phyloP scores from a whole-genome alignment of 768 basidiomycete species.

The Tricholoma sp. region DNA sequence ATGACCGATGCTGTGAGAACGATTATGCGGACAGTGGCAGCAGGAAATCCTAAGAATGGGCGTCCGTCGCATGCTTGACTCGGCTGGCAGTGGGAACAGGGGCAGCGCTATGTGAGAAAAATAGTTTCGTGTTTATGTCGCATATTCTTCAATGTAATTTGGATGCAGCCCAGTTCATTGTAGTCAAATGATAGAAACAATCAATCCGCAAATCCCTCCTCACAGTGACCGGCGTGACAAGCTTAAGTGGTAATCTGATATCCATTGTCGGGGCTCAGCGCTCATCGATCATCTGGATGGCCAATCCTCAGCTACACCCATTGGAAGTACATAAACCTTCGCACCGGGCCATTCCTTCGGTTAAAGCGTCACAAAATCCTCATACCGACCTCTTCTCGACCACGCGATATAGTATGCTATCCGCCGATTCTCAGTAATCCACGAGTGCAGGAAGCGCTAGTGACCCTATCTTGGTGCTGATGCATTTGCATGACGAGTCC shows the following conservation, averaged over 20 bases:
- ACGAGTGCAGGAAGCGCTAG: constrained; percentile 29
- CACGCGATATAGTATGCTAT: constrained; percentile 23
- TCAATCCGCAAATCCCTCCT: too few species aligned
- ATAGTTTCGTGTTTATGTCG: not conserved
- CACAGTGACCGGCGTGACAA: too few species aligned
- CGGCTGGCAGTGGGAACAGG: constrained; percentile 46
- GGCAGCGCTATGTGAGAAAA: constrained; percentile 69
- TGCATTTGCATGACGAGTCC: too few species aligned
- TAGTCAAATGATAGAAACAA: too few species aligned
- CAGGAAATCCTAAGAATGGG: constrained; percentile 69
- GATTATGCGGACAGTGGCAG: constrained; percentile 42
- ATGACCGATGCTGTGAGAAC: constrained; percentile 60
- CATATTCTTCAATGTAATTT: not conserved
- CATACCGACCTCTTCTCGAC: constrained; percentile 53
- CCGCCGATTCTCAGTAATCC: constrained; percentile 44
- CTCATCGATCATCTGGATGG: constrained; percentile 6
- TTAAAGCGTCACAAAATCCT: too few species aligned
- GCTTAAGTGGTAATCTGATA: too few species aligned
- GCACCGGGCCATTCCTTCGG: constrained; percentile 18
- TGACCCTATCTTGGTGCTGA: too few species aligned
- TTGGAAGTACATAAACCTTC: constrained; percentile 29
- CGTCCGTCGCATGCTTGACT: constrained; percentile 37
- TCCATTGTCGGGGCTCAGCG: too few species aligned
- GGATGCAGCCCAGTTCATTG: not conserved
- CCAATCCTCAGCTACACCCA: constrained; percentile 25